Percentiles rank a stretch among this genome's conserved stretches.
Evolutionary conservation across 306 rosid species (phyloP).

Genomic region (Ochetophila trinervis): DNA sequence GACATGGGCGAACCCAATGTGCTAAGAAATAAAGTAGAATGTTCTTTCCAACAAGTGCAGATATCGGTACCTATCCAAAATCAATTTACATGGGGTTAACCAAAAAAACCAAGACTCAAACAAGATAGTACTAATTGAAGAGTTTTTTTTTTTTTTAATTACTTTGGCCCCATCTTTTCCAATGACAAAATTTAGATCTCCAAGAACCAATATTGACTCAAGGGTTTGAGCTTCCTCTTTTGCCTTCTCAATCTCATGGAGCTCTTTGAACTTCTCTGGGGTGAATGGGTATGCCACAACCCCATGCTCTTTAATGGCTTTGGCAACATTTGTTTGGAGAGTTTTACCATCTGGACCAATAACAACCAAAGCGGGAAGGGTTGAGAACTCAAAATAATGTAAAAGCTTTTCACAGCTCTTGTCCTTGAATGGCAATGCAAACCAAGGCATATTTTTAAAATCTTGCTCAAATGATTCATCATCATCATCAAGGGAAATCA

Average conservation of each 20-base stretch:
- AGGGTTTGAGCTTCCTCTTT: conserved; percentile 58
- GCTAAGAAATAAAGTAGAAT: conserved; percentile 85
- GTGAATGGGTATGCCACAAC: conserved; percentile 66
- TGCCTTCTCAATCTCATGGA: conserved; percentile 52
- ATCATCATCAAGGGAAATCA: conserved; percentile 44
- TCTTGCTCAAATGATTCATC: conserved; percentile 46
- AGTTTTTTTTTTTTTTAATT: neutral
- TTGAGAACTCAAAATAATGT: conserved; percentile 47
- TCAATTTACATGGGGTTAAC: neutral
- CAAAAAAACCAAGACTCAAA: neutral
- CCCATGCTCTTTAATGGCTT: conserved; percentile 57
- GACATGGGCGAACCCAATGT: conserved; percentile 80
- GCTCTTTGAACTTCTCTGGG: conserved; percentile 56
- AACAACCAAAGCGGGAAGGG: conserved; percentile 58
- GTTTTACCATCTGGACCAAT: conserved; percentile 74
- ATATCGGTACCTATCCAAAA: conserved; percentile 51
- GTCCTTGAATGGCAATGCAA: conserved; percentile 63
- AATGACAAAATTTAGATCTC: conserved; percentile 45
- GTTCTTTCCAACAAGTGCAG: conserved; percentile 60
- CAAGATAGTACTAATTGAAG: too few species aligned
- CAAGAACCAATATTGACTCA: conserved; percentile 55
- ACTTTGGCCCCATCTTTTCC: conserved; percentile 57
- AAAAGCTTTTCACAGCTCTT: conserved; percentile 35
- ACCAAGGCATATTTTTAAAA: conserved; percentile 49
- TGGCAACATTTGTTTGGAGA: conserved; percentile 45